These are phyloP conservation scores for Acanthamoeba castellanii DNA, from an alignment of 208 protist species.

Conservation along the genomic window DNA sequence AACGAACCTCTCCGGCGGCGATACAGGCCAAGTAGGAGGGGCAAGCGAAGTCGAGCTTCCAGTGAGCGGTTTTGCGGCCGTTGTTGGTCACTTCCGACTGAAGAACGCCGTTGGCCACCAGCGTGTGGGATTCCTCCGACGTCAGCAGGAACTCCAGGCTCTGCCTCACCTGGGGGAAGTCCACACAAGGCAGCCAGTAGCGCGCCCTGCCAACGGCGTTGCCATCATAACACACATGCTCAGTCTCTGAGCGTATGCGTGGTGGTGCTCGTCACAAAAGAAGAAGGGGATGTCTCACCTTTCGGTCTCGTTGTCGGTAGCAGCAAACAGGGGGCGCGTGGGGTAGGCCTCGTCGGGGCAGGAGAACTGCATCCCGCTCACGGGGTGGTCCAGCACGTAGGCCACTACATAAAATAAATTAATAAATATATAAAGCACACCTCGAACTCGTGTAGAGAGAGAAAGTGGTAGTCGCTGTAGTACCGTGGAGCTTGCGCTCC, in stretches of 20 bases:
- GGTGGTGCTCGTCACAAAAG: not conserved
- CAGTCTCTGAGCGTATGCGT: not conserved
- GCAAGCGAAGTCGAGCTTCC: slow-evolving; percentile 38
- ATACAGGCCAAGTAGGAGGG: slow-evolving; percentile 59
- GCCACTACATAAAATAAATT: not conserved
- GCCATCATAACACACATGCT: not conserved
- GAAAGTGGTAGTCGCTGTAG: not conserved
- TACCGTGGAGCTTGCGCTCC: slow-evolving; percentile 36
- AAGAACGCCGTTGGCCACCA: slow-evolving; percentile 61
- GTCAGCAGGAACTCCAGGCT: slow-evolving; percentile 44
- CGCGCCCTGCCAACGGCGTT: not conserved
- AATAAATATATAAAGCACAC: not conserved
- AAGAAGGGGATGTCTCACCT: not conserved
- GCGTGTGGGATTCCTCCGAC: slow-evolving; percentile 26
- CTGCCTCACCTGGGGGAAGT: slow-evolving; percentile 29
- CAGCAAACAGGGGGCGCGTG: slow-evolving; percentile 9
- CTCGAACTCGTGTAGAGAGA: not conserved
- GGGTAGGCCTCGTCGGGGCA: slow-evolving; percentile 37
- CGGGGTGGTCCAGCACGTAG: slow-evolving; percentile 30
- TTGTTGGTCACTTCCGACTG: slow-evolving; percentile 20
- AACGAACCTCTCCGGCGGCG: slow-evolving; percentile 29
- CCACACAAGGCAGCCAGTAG: slow-evolving; percentile 53
- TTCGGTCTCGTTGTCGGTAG: slow-evolving; percentile 51
- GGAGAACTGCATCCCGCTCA: slow-evolving; percentile 36
- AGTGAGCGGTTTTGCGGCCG: slow-evolving; percentile 30